Conservation (phyloP, 306 rosid species). For the Albizia julibrissin region DNA sequence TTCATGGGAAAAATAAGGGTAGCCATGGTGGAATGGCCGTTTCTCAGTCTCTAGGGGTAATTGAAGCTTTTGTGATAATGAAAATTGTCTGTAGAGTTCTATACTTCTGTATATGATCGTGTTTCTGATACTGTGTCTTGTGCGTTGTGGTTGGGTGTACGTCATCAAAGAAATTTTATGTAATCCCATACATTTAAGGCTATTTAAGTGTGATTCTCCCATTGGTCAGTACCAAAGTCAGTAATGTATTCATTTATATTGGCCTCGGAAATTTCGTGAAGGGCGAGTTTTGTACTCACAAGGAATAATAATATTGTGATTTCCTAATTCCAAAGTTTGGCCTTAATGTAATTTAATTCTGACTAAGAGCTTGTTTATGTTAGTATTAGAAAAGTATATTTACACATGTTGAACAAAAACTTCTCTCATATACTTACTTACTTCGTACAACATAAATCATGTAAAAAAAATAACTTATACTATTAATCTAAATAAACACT, state of each 20-base stretch:
- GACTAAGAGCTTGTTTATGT: too few species aligned
- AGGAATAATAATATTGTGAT: not conserved
- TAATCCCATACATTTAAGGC: too few species aligned
- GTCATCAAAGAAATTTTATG: not conserved
- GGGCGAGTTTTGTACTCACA: not conserved
- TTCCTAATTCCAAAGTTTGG: not conserved
- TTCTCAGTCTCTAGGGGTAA: not conserved
- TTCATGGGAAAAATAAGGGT: slow-evolving; percentile 17
- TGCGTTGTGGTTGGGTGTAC: not conserved
- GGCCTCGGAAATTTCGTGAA: slow-evolving; percentile 15
- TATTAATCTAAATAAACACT: too few species aligned
- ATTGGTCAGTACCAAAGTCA: not conserved
- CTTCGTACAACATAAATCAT: too few species aligned
- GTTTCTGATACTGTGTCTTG: not conserved
- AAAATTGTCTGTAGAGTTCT: not conserved
- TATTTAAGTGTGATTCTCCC: not conserved
- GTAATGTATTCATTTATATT: not conserved
- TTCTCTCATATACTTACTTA: too few species aligned
- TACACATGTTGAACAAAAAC: too few species aligned
- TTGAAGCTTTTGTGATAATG: not conserved
- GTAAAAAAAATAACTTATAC: too few species aligned
- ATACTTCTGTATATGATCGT: not conserved
- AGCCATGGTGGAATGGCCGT: not conserved
- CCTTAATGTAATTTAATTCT: not conserved
- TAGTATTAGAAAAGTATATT: too few species aligned